Conservation (phyloP, 768 basidiomycete species). For the Tulasnella sp. region DNA sequence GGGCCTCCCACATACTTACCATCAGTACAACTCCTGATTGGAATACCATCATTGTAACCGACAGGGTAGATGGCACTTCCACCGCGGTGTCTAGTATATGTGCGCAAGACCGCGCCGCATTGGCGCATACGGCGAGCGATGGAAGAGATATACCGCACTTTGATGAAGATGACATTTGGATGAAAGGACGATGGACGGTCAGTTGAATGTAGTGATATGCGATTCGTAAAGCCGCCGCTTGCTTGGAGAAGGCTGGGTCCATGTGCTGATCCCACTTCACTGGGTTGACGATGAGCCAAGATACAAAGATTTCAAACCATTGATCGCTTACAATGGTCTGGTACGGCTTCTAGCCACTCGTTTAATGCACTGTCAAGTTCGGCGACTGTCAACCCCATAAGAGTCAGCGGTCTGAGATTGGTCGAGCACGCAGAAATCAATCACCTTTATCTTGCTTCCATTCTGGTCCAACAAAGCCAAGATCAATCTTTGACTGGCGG, state of each 20-base stretch:
- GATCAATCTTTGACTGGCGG: slow-evolving; percentile 46
- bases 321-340: slow-evolving; percentile 42
- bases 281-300: slow-evolving; percentile 22
- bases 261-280: slow-evolving; percentile 49
- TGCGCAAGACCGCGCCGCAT: slow-evolving; percentile 63
- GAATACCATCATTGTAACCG: slow-evolving; percentile 36
- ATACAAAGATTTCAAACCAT: not conserved
- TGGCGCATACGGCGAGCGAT: slow-evolving; percentile 65
- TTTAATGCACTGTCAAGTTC: slow-evolving; percentile 46
- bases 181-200: slow-evolving; percentile 66
- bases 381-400: not conserved
- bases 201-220: slow-evolving; percentile 61
- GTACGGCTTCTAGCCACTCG: slow-evolving; percentile 60
- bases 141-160: slow-evolving; percentile 44
- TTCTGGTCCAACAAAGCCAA: slow-evolving; percentile 55
- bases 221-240: slow-evolving; percentile 47
- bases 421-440: not conserved
- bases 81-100: slow-evolving; percentile 56
- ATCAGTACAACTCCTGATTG: slow-evolving; percentile 48
- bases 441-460: not conserved
- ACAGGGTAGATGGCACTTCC: slow-evolving; percentile 26
- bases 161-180: slow-evolving; percentile 39
- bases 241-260: slow-evolving; percentile 38
- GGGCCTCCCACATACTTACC: slow-evolving; percentile 56
- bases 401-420: not conserved